A percentile compares a stretch with the other conserved stretches of the same genome.
Evolutionary conservation across 345 rosid genomes (phyloP).

Genomic region (Bretschneidera sinensis): DNA sequence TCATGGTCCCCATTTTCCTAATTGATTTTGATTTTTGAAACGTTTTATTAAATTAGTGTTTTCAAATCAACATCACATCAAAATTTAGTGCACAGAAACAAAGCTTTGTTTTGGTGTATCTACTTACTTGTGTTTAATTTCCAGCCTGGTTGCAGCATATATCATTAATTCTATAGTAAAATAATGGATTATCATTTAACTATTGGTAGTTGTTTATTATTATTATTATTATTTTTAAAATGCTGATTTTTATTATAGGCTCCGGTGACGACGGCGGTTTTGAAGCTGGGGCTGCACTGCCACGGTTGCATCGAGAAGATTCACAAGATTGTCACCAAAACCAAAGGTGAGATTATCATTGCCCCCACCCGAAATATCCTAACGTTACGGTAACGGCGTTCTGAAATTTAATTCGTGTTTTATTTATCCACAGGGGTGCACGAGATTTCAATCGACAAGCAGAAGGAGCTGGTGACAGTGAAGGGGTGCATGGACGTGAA

Average conservation of each 20-base stretch:
- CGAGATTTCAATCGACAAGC: slow-evolving; percentile 36
- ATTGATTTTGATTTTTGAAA: neutral
- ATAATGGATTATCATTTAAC: too few species aligned
- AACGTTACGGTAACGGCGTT: slow-evolving; percentile 1
- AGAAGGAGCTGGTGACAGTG: slow-evolving; percentile 59
- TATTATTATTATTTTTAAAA: neutral
- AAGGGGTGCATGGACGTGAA: slow-evolving; percentile 73
- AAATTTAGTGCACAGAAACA: neutral
- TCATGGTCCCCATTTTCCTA: too few species aligned
- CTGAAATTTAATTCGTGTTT: neutral
- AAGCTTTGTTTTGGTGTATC: neutral
- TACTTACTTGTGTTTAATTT: too few species aligned
- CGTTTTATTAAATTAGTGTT: too few species aligned
- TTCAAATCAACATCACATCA: too few species aligned
- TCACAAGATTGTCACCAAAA: slow-evolving; percentile 34
- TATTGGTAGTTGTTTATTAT: too few species aligned
- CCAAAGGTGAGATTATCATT: slow-evolving; percentile 71
- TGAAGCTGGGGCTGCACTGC: slow-evolving; percentile 63
- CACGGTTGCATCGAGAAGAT: slow-evolving; percentile 75
- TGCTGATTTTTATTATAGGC: slow-evolving; percentile 13
- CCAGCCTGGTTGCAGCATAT: too few species aligned
- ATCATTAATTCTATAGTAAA: too few species aligned
- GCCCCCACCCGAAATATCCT: too few species aligned
- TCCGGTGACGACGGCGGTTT: slow-evolving; percentile 54
- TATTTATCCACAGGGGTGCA: slow-evolving; percentile 44